phyloP scores from a whole-genome alignment of 345 rosid species.

The Eutrema heterophyllum region DNA sequence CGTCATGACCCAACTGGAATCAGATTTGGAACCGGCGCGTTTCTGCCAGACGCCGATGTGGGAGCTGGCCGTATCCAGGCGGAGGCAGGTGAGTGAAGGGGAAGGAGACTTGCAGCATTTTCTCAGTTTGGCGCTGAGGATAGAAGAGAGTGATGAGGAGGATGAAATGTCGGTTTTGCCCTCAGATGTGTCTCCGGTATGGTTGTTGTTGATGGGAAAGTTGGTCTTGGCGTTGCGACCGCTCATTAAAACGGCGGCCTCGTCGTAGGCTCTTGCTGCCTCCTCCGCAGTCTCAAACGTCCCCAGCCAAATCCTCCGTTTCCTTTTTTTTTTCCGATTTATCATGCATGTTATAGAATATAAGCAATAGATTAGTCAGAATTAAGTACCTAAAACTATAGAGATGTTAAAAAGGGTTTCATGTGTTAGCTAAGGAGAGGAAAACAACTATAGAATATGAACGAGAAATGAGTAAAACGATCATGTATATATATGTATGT shows the following conservation, averaged over 20 bases:
- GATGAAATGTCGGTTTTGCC: slow-evolving; percentile 21
- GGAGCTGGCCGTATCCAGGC: slow-evolving; percentile 69
- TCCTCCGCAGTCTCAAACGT: slow-evolving; percentile 74
- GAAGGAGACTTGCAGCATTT: slow-evolving; percentile 61
- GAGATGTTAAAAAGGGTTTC: neutral
- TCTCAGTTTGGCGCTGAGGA: slow-evolving; percentile 53
- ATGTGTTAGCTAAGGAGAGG: slow-evolving; percentile 6
- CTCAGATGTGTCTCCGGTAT: slow-evolving; percentile 17
- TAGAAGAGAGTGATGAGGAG: slow-evolving; percentile 42
- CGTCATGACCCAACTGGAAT: slow-evolving; percentile 75
- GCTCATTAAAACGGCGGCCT: slow-evolving; percentile 67
- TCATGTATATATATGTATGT: slow-evolving; percentile 3
- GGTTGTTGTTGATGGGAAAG: slow-evolving; percentile 39
- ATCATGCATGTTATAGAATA: slow-evolving; percentile 7
- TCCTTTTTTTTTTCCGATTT: slow-evolving; percentile 29
- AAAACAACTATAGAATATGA: neutral
- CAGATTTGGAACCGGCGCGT: slow-evolving; percentile 56
- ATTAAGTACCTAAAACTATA: neutral
- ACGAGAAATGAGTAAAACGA: neutral
- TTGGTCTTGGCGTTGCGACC: slow-evolving; percentile 76
- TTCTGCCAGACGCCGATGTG: slow-evolving; percentile 87
- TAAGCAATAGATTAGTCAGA: neutral
- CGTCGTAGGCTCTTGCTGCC: slow-evolving; percentile 73
- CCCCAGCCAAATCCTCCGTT: slow-evolving; percentile 81
- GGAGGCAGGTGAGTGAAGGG: slow-evolving; percentile 68